Evolutionary conservation across 2,329 filamentous ascomycete genomes (phyloP).

Genomic region (Aspergillus persii): DNA sequence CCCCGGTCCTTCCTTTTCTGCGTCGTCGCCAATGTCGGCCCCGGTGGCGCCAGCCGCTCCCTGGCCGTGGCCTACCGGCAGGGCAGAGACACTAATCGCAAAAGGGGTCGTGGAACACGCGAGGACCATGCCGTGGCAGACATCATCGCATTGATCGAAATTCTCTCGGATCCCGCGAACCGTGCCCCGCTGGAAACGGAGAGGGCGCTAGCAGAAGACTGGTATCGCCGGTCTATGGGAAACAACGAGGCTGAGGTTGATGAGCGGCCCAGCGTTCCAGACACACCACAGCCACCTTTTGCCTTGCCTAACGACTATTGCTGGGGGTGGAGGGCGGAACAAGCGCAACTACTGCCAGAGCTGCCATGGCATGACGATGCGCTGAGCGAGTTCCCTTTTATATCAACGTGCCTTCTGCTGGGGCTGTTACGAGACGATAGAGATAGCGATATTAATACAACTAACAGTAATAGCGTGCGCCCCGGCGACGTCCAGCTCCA

Average conservation of each 20-base stretch:
- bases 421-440: conserved; percentile 10
- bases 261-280: conserved; percentile 2
- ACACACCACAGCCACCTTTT: conserved; percentile 12
- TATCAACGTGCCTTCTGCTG: conserved; percentile 13
- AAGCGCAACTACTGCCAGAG: conserved; percentile 7
- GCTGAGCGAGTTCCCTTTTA: conserved; percentile 12
- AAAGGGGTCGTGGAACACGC: too few species aligned
- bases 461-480: conserved; percentile 6
- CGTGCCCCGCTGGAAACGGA: conserved; percentile 15
- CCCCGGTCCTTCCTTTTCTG: conserved; percentile 16
- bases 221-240: conserved; percentile 8
- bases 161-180: conserved; percentile 15
- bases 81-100: background rate
- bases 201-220: conserved; percentile 13
- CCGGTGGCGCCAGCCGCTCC: conserved; percentile 10
- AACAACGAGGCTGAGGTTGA: conserved; percentile 3
- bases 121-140: conserved; percentile 6
- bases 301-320: background rate
- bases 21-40: conserved; percentile 14
- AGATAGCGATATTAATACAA: background rate
- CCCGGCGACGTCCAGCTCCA: conserved; percentile 15
- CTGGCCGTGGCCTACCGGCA: conserved; percentile 17
- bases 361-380: conserved; percentile 11
- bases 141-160: conserved; percentile 11
- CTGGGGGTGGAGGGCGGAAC: background rate